Evolutionary conservation across 805 yeast genomes (phyloP).

Genomic region (Monosporozyma aerobia): DNA sequence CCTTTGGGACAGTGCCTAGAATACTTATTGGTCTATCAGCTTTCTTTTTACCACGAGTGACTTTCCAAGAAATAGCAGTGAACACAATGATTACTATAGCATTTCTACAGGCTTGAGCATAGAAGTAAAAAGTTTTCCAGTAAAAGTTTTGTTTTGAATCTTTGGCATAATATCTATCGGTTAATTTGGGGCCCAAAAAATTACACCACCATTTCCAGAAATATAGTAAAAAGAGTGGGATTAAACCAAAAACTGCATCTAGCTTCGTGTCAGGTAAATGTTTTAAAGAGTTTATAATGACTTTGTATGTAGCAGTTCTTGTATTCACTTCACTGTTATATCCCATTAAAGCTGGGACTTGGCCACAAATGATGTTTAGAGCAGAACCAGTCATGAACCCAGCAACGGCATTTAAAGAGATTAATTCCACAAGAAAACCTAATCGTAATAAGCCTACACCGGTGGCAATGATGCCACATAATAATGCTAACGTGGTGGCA

Average conservation of each 20-base stretch:
- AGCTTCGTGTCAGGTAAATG: conserved; percentile 56
- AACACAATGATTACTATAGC: conserved; percentile 76
- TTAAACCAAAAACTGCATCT: conserved; percentile 86
- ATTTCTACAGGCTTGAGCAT: conserved; percentile 64
- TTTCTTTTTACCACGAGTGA: conserved; percentile 44
- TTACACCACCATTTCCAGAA: conserved; percentile 59
- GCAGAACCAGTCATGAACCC: conserved; percentile 97
- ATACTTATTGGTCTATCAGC: conserved; percentile 38
- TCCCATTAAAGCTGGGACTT: conserved; percentile 82
- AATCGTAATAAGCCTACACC: conserved; percentile 76
- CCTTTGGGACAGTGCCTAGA: conserved; percentile 74
- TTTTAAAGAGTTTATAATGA: conserved; percentile 63
- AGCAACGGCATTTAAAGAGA: conserved; percentile 83
- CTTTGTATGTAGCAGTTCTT: conserved; percentile 58
- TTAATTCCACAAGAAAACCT: conserved; percentile 82
- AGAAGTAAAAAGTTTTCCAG: conserved; percentile 46
- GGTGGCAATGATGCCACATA: conserved; percentile 78
- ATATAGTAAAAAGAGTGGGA: conserved; percentile 63
- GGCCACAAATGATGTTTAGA: conserved; percentile 70
- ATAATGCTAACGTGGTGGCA: conserved; percentile 69
- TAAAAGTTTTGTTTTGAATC: conserved; percentile 12
- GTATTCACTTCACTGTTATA: conserved; percentile 58
- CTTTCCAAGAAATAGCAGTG: conserved; percentile 74
- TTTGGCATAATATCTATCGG: conserved; percentile 39
- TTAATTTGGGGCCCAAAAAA: conserved; percentile 43